Conservation (phyloP, 805 yeast species). For the Metahyphopichia silvanorum region DNA sequence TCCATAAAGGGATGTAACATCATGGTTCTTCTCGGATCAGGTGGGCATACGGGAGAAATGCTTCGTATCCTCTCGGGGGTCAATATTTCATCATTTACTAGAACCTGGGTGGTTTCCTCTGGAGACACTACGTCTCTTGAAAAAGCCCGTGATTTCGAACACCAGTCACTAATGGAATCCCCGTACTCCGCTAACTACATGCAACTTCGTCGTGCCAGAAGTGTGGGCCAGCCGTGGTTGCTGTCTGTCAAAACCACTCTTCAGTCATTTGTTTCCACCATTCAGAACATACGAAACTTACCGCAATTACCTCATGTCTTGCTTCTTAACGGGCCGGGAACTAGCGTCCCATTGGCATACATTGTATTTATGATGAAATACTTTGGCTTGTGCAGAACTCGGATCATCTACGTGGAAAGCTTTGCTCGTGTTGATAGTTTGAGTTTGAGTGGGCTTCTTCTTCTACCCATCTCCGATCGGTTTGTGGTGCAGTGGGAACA, state of each 20-base stretch:
- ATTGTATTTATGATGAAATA: conserved; percentile 50
- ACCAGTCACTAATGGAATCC: conserved; percentile 8
- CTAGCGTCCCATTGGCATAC: conserved; percentile 67
- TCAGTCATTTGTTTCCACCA: conserved; percentile 28
- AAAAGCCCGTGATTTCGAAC: conserved; percentile 37
- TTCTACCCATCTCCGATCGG: conserved; percentile 69
- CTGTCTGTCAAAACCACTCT: conserved; percentile 48
- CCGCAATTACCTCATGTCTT: conserved; percentile 41
- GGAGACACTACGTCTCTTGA: conserved; percentile 50
- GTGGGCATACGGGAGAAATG: conserved; percentile 98
- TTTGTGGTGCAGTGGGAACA: conserved; percentile 89
- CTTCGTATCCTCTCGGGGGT: conserved; percentile 55
- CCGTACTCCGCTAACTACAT: conserved; percentile 17
- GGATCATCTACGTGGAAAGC: conserved; percentile 79
- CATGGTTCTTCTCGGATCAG: conserved; percentile 83
- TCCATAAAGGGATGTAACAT: conserved; percentile 23
- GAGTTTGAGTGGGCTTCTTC: conserved; percentile 71
- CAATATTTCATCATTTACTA: conserved; percentile 17
- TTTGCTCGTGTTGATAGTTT: conserved; percentile 75
- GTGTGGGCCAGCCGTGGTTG: conserved; percentile 52
- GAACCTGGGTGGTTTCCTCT: conserved; percentile 44
- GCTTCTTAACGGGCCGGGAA: conserved; percentile 78
- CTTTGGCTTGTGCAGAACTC: conserved; percentile 44
- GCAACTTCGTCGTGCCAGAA: conserved; percentile 54
- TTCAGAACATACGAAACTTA: conserved; percentile 20